Evolutionary conservation across 805 yeast genomes (phyloP).

Genomic region (Brettanomyces naardenensis): DNA sequence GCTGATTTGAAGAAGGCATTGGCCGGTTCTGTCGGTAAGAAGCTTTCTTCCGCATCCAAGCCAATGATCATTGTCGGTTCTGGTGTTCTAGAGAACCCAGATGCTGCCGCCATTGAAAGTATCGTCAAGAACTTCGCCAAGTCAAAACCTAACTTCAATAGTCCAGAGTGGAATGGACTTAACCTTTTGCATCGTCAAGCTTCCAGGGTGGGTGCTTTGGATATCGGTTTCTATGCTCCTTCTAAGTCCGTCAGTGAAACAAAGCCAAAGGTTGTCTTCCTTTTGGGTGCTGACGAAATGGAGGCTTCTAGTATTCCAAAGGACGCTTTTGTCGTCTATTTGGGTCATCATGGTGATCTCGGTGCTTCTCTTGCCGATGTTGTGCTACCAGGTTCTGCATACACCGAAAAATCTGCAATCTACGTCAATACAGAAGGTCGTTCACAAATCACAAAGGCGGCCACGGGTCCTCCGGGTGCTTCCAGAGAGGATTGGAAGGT

Average conservation of each 20-base stretch:
- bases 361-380: constrained; percentile 90
- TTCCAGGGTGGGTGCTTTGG: constrained; percentile 81
- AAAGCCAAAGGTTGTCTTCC: constrained; percentile 67
- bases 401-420: constrained; percentile 80
- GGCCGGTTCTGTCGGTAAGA: constrained; percentile 60
- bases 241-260: constrained; percentile 37
- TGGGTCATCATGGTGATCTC: constrained; percentile 87
- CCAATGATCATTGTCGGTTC: constrained; percentile 81
- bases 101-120: constrained; percentile 53
- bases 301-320: constrained; percentile 60
- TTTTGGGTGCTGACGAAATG: constrained; percentile 81
- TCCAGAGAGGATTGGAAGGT: constrained; percentile 93
- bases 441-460: constrained; percentile 78
- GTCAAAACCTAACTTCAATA: constrained; percentile 50
- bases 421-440: constrained; percentile 89
- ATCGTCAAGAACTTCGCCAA: constrained; percentile 53
- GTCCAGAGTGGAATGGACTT: constrained; percentile 74
- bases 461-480: constrained; percentile 79
- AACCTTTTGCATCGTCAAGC: constrained; percentile 80
- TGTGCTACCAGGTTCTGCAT: constrained; percentile 79
- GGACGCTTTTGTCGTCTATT: constrained; percentile 83
- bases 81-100: constrained; percentile 62
- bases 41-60: constrained; percentile 54
- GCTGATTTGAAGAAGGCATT: constrained; percentile 53
- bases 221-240: constrained; percentile 62